A percentile compares a stretch with the other conserved stretches of the same genome.
These are phyloP conservation scores for Binderoboletus segoi DNA, from an alignment of 1,284 basidiomycete species.

Conservation along the genomic window DNA sequence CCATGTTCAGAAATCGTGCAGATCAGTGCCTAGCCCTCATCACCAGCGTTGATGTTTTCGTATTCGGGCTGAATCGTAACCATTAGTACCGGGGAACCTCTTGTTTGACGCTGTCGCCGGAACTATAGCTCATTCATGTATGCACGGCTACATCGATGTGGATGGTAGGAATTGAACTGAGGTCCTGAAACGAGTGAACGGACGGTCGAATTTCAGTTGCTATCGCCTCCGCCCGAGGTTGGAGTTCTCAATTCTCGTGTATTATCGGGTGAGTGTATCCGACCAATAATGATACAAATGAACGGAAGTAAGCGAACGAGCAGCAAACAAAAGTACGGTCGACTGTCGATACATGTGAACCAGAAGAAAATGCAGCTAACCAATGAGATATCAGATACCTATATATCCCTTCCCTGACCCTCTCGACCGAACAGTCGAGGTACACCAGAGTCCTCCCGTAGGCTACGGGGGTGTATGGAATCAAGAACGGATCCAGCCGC, in stretches of 20 bases:
- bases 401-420: constrained; percentile 38
- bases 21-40: too few species aligned
- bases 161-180: too few species aligned
- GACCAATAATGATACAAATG: constrained; percentile 20
- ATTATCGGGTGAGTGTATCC: too few species aligned
- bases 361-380: not conserved
- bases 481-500: constrained; percentile 25
- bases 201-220: too few species aligned
- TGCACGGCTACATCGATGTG: too few species aligned
- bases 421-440: constrained; percentile 33
- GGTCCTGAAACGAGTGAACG: too few species aligned
- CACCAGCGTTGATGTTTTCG: not conserved
- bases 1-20: not conserved
- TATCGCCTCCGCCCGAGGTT: too few species aligned
- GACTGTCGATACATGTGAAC: too few species aligned
- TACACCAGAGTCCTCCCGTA: constrained; percentile 22
- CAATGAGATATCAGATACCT: constrained; percentile 4
- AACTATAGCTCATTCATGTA: too few species aligned
- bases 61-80: not conserved
- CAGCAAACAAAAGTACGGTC: not conserved
- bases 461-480: constrained; percentile 3
- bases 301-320: constrained; percentile 1
- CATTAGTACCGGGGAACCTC: not conserved
- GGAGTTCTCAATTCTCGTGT: too few species aligned
- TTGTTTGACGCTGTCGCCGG: too few species aligned